Conservation (phyloP, 2,329 filamentous ascomycete species). For the Teratosphaeriaceae sp. region DNA sequence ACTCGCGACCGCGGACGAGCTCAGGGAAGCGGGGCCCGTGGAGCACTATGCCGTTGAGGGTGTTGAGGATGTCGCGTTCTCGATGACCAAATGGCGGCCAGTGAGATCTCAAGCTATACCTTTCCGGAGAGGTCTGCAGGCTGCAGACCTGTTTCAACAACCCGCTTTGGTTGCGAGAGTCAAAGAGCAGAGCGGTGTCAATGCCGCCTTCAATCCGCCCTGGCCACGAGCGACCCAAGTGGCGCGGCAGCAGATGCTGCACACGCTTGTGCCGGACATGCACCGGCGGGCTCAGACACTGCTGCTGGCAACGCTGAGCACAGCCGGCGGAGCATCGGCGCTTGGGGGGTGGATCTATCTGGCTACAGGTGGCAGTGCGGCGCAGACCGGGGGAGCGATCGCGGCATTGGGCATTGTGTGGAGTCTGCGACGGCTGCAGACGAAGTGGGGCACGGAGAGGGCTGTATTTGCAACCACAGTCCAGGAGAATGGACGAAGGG, state of each 20-base stretch:
- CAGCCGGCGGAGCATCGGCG: conserved; percentile 52
- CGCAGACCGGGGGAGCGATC: conserved; percentile 55
- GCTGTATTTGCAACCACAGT: conserved; percentile 46
- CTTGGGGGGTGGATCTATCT: conserved; percentile 51
- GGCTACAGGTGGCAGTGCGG: conserved; percentile 43
- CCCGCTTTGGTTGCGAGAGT: conserved; percentile 21
- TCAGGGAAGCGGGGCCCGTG: conserved; percentile 11
- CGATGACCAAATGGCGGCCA: conserved; percentile 2
- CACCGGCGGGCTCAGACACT: conserved; percentile 40
- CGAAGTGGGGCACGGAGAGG: conserved; percentile 50
- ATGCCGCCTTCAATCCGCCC: conserved; percentile 33
- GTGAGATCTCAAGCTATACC: conserved; percentile 14
- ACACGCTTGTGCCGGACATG: conserved; percentile 35
- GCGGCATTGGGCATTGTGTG: conserved; percentile 53
- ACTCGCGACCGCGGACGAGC: conserved; percentile 29
- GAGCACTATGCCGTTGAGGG: conserved; percentile 6
- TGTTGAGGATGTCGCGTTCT: neutral
- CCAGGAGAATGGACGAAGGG: conserved; percentile 51
- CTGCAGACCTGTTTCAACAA: conserved; percentile 24
- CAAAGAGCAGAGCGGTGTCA: conserved; percentile 22
- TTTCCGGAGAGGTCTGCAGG: neutral
- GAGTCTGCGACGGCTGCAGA: conserved; percentile 52
- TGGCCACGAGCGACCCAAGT: conserved; percentile 73
- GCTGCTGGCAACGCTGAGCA: conserved; percentile 67
- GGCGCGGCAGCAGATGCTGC: conserved; percentile 50